phyloP scores from a whole-genome alignment of 2,329 filamentous ascomycete species.

The Arthrobotrys conoides region DNA sequence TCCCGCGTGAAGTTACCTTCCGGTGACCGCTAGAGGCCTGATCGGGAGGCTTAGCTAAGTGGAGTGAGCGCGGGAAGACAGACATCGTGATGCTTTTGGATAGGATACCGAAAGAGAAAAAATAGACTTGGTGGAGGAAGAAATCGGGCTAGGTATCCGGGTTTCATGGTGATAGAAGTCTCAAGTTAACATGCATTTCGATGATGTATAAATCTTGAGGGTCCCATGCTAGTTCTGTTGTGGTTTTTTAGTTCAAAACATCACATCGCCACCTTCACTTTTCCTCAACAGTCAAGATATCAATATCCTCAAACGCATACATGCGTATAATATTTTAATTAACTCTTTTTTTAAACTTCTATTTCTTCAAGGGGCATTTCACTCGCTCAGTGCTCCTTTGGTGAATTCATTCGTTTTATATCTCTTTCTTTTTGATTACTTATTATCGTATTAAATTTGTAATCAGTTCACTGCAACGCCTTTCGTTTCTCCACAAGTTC shows the following conservation, averaged over 20 bases:
- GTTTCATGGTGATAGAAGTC: slow-evolving; percentile 28
- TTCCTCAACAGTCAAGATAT: slow-evolving; percentile 1
- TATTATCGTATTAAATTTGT: slow-evolving; percentile 40
- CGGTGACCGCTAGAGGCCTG: slow-evolving; percentile 38
- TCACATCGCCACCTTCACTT: slow-evolving; percentile 28
- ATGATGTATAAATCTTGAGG: slow-evolving; percentile 47
- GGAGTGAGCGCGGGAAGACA: slow-evolving; percentile 37
- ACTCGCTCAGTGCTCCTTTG: slow-evolving; percentile 55
- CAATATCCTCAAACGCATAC: slow-evolving; percentile 36
- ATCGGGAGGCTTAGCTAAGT: slow-evolving; percentile 52
- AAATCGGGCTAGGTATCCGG: slow-evolving; percentile 5
- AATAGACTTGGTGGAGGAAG: slow-evolving; percentile 29
- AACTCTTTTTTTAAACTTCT: slow-evolving; percentile 3
- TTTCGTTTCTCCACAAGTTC: slow-evolving; percentile 16
- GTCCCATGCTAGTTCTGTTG: slow-evolving; percentile 4
- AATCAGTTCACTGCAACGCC: slow-evolving; percentile 39
- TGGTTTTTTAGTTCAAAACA: slow-evolving; percentile 17
- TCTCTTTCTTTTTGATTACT: slow-evolving; percentile 36
- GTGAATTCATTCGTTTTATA: slow-evolving; percentile 34
- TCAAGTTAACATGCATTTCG: slow-evolving; percentile 25
- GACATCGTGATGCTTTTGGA: slow-evolving; percentile 39
- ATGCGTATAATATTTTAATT: slow-evolving; percentile 42
- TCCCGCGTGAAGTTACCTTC: slow-evolving; percentile 60
- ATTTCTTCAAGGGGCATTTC: slow-evolving; percentile 40
- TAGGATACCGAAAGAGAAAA: slow-evolving; percentile 24